A percentile compares a stretch with the other conserved stretches of the same genome.
These are phyloP conservation scores for Trichosporon coremiiforme DNA, from an alignment of 1,284 basidiomycete genomes.

Conservation along the genomic window DNA sequence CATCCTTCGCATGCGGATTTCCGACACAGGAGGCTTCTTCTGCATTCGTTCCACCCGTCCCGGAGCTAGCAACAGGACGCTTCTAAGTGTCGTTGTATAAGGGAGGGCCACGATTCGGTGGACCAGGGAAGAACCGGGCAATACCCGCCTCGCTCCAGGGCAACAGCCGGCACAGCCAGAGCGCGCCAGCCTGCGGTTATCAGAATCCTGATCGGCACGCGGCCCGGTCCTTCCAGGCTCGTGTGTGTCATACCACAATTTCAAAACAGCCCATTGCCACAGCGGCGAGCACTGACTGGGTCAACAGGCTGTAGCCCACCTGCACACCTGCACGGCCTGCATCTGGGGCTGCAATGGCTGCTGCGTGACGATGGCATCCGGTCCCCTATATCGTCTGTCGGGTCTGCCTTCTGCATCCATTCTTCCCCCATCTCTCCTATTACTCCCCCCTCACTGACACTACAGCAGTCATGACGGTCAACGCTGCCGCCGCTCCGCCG, in stretches of 20 bases:
- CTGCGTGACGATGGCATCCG: neutral
- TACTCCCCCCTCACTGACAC: neutral
- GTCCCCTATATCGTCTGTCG: neutral
- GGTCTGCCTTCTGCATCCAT: neutral
- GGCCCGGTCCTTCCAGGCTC: neutral
- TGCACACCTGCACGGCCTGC: too few relatives aligned
- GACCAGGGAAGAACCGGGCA: neutral
- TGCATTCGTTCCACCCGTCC: neutral
- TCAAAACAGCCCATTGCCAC: neutral
- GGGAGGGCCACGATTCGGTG: neutral
- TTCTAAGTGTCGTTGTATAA: conserved; percentile 1
- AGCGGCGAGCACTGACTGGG: neutral
- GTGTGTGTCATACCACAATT: neutral
- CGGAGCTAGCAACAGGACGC: neutral
- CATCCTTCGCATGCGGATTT: too few relatives aligned
- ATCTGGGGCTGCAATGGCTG: neutral
- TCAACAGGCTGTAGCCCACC: too few relatives aligned
- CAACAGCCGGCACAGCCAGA: neutral
- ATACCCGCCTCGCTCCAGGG: conserved; percentile 2
- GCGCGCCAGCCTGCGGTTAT: conserved; percentile 12
- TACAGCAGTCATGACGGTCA: conserved; percentile 18
- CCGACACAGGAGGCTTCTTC: too few relatives aligned
- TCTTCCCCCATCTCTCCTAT: neutral
- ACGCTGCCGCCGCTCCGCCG: conserved; percentile 3
- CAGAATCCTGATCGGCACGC: conserved; percentile 2